Evolutionary conservation across 176 grass and related monocot genomes (phyloP).

Genomic region (Lolium perenne): DNA sequence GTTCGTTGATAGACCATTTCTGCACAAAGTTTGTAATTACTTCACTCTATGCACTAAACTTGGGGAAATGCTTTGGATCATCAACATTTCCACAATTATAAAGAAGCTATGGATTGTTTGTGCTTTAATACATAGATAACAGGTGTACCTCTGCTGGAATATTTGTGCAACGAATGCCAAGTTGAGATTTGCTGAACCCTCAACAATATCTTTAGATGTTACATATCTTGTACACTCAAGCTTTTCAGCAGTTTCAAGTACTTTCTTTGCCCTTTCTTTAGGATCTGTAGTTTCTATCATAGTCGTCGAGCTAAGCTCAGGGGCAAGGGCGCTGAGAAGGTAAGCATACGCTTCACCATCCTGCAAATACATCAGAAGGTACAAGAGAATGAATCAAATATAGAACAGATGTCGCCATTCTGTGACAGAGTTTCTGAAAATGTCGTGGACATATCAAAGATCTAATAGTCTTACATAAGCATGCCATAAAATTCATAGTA

Average conservation of each 20-base stretch:
- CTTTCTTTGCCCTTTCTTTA: constrained; percentile 88
- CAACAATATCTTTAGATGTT: constrained; percentile 87
- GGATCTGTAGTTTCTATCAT: constrained; percentile 82
- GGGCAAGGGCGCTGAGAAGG: constrained; percentile 91
- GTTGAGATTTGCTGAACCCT: constrained; percentile 97
- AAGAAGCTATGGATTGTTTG: not conserved
- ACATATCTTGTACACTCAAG: constrained; percentile 92
- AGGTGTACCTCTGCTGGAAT: constrained; percentile 82
- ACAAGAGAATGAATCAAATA: constrained; percentile 27
- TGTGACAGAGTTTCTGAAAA: not conserved
- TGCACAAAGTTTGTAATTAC: constrained; percentile 51
- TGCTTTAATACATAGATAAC: constrained; percentile 5
- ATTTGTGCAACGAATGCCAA: constrained; percentile 99
- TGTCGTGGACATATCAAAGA: not conserved
- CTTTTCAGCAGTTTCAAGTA: constrained; percentile 93
- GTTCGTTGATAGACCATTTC: constrained; percentile 84
- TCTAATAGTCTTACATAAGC: constrained; percentile 7
- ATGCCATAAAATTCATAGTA: not conserved
- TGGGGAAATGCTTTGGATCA: not conserved
- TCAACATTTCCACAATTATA: not conserved
- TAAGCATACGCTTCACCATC: constrained; percentile 98
- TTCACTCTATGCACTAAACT: constrained; percentile 27
- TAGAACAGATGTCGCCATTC: not conserved
- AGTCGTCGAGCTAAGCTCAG: constrained; percentile 64
- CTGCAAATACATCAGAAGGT: constrained; percentile 53